Conservation (phyloP, 2,329 filamentous ascomycete genomes). For the Massarina eburnea region DNA sequence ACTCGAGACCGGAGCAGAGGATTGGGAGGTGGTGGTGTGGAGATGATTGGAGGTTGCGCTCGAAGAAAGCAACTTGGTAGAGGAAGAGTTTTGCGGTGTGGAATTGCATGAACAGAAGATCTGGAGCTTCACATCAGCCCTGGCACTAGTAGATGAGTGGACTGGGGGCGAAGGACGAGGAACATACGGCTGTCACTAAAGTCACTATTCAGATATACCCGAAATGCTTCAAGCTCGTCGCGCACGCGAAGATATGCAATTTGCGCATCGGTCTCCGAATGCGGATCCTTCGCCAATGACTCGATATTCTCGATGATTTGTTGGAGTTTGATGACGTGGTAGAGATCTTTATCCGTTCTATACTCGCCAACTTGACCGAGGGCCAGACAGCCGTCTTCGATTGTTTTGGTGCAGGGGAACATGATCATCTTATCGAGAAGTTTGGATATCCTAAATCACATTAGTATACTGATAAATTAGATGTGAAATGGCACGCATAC, state of each 20-base stretch:
- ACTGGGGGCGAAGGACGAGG: neutral
- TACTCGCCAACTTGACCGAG: conserved; percentile 35
- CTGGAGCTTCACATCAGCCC: conserved; percentile 22
- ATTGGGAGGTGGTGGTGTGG: conserved; percentile 28
- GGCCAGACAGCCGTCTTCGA: conserved; percentile 43
- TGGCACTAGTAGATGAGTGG: neutral
- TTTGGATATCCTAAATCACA: conserved; percentile 36
- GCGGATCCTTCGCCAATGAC: conserved; percentile 17
- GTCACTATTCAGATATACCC: conserved; percentile 28
- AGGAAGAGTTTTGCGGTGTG: conserved; percentile 44
- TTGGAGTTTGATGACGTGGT: conserved; percentile 43
- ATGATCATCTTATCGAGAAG: conserved; percentile 43
- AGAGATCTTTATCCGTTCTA: conserved; percentile 40
- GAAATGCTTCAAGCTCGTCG: conserved; percentile 37
- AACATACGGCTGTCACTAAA: conserved; percentile 33
- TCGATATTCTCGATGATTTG: conserved; percentile 44
- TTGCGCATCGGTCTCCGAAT: conserved; percentile 27
- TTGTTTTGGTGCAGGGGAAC: conserved; percentile 36
- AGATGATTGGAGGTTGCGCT: conserved; percentile 29
- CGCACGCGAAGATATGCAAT: conserved; percentile 34
- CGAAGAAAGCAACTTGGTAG: conserved; percentile 43
- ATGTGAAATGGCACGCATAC: conserved; percentile 26
- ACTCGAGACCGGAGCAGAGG: conserved; percentile 24
- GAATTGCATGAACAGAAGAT: conserved; percentile 44
- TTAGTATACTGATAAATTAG: neutral